Base-by-base conservation (phyloP, 139 green algal genomes). In the Desmodesmus armatus region DNA sequence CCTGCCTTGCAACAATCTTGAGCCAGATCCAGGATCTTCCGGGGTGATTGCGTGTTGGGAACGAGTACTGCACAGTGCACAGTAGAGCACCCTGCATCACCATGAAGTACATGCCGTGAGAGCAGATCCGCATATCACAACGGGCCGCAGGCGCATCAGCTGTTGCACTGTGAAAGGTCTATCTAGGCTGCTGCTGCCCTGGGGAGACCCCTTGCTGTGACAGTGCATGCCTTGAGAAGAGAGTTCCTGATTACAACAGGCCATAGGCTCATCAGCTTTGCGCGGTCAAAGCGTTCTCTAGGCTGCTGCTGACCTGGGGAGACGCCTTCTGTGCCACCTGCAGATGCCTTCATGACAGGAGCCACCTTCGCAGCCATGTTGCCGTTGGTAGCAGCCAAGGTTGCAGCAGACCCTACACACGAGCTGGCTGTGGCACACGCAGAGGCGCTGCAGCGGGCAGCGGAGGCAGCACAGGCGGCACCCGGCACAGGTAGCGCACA, bases 331-430 rank as follows among this genome's bases (percentile, higher is more conserved):
- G n/a, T n/a, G n/a, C n/a, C n/a, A n/a, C n/a, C n/a, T n/a, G n/a
- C n/a, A n/a, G n/a, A 97, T 65, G 93, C 94, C 0, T 96, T 90
- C 87, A 96, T 97, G 94, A 97, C 94, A 1, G 94, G 91, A 2
- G 71, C 85, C 4, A 86, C 85, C 2, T 92, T 90, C 69, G 87
- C 87, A 31, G 44, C 21, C 31, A 47, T 91, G 41, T 70, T 88
- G 76, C 83, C 66, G 27, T 63, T 88, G 43, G 55, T 76, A 5
- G 58, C n/a, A 37, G 73, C 43, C 17, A 84, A 84, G 83, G 25
- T 80, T 4, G 66, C 83, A 31, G 49, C 67, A 23, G 80, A 78
- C 25, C 67, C 80, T 11, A 19, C 9, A 33, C 47, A 35, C 31
- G 41, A 40, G 9, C 58, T 79, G 17, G 47, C 47, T 5, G 31